Base-by-base conservation (phyloP, 1,284 basidiomycete genomes). In the Porogramme epimiltina region DNA sequence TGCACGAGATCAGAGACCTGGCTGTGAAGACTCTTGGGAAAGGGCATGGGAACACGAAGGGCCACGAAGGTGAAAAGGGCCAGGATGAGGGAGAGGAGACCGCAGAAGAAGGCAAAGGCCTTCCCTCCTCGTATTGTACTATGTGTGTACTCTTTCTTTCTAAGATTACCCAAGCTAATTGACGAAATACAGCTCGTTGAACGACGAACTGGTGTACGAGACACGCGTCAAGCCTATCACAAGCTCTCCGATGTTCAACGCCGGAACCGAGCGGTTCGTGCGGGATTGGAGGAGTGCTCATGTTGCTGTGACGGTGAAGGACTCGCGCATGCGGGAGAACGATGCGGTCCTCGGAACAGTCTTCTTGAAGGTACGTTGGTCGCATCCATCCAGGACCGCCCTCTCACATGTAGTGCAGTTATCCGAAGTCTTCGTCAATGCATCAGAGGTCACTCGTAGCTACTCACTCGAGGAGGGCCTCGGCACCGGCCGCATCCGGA, bases 291-390 rank as follows among this genome's bases (percentile, higher is more conserved):
- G 75, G 47, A 73, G 79, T 40, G 74, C 82, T n/a, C 77, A 83
- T 36, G 76, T 87, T 37, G 69, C 80, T 4, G 72, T 87, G 9
- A 78, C 82, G 8, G 79, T 87, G 33, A 78, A 82, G 49, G 85
- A 86, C 65, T 72, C 74, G 40, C 69, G 75, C 18, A 66, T 79
- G 52, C 73, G 81, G 24, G 81, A 82, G 64, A 77, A 80, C 59
- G 87, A 89, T 63, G 84, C 84, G 0, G 79, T 88, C 31, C 72
- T 89, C 45, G 86, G 86, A 33, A 78, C 87, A 26, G 78, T 84
- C 48, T 74, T 74, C 51, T 52, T 74, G 23, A 70, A 72, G 61
- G 70, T 69, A 15, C 31, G 62, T 34, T 31, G 23, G 26, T 26
- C 6, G 28, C 28, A 31, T 8, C 6, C 6, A 19, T 25, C n/a